Base-by-base conservation (phyloP, 305 asterid genomes). In the Caryopteris hybrid region DNA sequence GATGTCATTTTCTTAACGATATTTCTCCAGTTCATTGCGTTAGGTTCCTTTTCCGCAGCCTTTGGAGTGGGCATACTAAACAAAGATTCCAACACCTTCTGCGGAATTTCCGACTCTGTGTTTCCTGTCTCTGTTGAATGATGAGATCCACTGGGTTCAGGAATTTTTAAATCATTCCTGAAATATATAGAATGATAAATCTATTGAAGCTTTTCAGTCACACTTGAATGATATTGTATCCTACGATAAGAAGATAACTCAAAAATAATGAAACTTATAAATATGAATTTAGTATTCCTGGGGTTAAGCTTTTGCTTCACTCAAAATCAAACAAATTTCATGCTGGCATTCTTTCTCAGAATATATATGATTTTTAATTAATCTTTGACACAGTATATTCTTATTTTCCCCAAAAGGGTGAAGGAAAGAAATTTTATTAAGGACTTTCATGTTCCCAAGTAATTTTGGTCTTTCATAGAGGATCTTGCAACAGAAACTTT, bases 21-120 rank as follows among this genome's bases (percentile, higher is more conserved):
- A 45, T 83, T 89, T 80, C 86, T 94, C 99, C 99, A 94, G 76
- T 91, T 89, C 97, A 94, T 82, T 70, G 75, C 66, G 69, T 71
- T 80, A 56, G 95, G 97, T 70, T 88, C 96, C 23, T 70, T 92
- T 81, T 86, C 96, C 50, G 86, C 88, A 70, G 83, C 78, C 85
- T 79, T 87, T 22, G 89, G 91, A 5, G 88, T 83, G 54, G 99
- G 89, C 99, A 94, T 85, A 56, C 72, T 82, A 72, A 93, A 93
- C 83, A 93, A 79, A 52, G 95, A 85, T 76, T 85, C 89, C 85
- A 93, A 73, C 62, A 92, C 83, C 70, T 81, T 81, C 70, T 83
- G 95, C 9, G 96, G 91, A 69, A 93, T 85, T 79, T 84, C 91
- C 6, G 82, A 61, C 63, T 78, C 88, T 33, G 23, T 65, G 64